Evolutionary conservation across 371 early-diverging fungal genomes (phyloP).

Genomic region (Apophysomyces ossiformis): DNA sequence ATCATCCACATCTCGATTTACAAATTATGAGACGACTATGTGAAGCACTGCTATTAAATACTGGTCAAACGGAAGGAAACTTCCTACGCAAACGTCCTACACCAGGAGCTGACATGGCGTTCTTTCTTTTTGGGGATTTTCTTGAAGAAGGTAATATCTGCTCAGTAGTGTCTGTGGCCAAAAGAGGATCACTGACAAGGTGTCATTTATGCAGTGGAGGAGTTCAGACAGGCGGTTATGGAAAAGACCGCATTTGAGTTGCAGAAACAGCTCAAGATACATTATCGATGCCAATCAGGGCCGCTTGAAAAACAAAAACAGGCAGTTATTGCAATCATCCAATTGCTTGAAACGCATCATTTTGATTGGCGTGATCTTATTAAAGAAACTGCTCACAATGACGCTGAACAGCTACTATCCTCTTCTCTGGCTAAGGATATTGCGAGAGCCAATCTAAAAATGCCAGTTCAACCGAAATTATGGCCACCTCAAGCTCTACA

Average conservation of each 20-base stretch:
- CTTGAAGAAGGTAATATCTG: constrained; percentile 73
- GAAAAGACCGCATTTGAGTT: constrained; percentile 78
- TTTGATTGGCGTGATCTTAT: constrained; percentile 90
- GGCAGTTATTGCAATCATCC: constrained; percentile 75
- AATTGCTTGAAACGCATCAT: constrained; percentile 53
- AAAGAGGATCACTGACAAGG: not conserved
- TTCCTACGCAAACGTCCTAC: constrained; percentile 68
- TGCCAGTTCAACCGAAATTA: constrained; percentile 24
- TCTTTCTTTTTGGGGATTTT: constrained; percentile 92
- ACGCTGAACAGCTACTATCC: constrained; percentile 65
- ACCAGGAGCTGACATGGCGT: constrained; percentile 84
- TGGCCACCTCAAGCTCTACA: constrained; percentile 75
- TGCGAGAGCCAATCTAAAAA: constrained; percentile 25
- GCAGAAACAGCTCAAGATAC: constrained; percentile 76
- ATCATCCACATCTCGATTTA: constrained; percentile 80
- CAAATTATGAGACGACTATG: constrained; percentile 84
- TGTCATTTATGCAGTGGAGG: constrained; percentile 23
- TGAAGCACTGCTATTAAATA: constrained; percentile 83
- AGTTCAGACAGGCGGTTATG: constrained; percentile 81
- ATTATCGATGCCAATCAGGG: constrained; percentile 79
- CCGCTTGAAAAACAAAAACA: constrained; percentile 70
- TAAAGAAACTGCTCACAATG: constrained; percentile 74
- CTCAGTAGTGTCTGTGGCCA: no score
- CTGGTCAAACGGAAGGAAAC: constrained; percentile 69
- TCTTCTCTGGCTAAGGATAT: constrained; percentile 41